Evolutionary conservation across 2,329 filamentous ascomycete genomes (phyloP).

Genomic region (Aureobasidium sp.): DNA sequence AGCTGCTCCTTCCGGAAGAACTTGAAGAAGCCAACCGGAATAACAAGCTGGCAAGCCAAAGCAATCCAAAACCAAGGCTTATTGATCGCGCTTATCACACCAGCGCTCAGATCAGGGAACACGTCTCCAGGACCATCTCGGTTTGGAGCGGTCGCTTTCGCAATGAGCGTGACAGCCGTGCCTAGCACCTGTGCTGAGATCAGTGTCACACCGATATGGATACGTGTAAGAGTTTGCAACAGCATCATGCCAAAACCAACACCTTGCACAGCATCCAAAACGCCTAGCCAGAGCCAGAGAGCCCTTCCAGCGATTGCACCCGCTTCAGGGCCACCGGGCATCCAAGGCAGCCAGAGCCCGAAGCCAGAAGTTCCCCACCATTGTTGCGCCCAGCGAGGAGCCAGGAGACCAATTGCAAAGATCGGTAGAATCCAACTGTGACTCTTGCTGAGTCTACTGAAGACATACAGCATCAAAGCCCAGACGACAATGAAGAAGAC

Average conservation of each 20-base stretch:
- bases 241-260: slow-evolving; percentile 63
- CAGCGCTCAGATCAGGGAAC: slow-evolving; percentile 54
- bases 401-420: slow-evolving; percentile 59
- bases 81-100: slow-evolving; percentile 39
- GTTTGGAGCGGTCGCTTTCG: slow-evolving; percentile 54
- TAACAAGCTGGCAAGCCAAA: slow-evolving; percentile 49
- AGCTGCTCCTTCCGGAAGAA: slow-evolving; percentile 55
- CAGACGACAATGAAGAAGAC: slow-evolving; percentile 51
- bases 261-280: slow-evolving; percentile 58
- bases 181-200: slow-evolving; percentile 56
- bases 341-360: slow-evolving; percentile 57
- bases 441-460: slow-evolving; percentile 50
- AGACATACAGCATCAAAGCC: slow-evolving; percentile 45
- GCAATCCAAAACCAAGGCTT: slow-evolving; percentile 56
- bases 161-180: slow-evolving; percentile 54
- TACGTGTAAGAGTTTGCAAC: slow-evolving; percentile 51
- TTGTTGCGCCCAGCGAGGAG: slow-evolving; percentile 61
- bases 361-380: slow-evolving; percentile 57
- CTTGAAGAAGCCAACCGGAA: slow-evolving; percentile 51
- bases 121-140: slow-evolving; percentile 54
- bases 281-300: slow-evolving; percentile 61
- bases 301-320: slow-evolving; percentile 50
- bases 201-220: slow-evolving; percentile 57
- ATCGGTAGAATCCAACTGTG: slow-evolving; percentile 62
- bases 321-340: slow-evolving; percentile 42